Base-by-base conservation (phyloP, 73 alveolate species). In the Paramecium sonneborni region DNA sequence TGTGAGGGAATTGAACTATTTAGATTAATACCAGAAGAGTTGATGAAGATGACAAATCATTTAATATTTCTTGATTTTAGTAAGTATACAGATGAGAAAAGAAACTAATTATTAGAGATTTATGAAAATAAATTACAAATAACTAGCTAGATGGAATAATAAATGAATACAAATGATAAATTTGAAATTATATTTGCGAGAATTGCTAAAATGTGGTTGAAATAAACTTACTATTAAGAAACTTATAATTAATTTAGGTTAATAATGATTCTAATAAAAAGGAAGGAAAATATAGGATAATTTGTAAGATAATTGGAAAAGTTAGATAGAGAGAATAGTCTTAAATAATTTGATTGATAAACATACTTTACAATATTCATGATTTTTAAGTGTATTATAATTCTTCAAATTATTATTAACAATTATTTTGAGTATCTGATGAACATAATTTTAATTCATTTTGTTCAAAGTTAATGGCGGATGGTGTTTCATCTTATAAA, bases 1-100 rank as follows among this genome's bases (percentile, higher is more conserved):
- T 62, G 84, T 7, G 84, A 62, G 12, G 84, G 84, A 12, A 62
- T 62, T 11, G 84, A 62, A 62, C 20, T 62, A 4, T 32, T 4
- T 30, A 26, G 24, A 3, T 14, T 62, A 30, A 26, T 26, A 62
- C 43, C 46, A 26, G 44, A 62, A 12, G 44, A 62, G 11, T 32
- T 62, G 14, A 12, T 10, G 0, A 11, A 26, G 12, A 1, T 62
- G 24, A 62, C 20, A 32, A 26, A 12, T 24, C 12, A 26, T 62
- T 12, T 62, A 62, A 14, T 62, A 62, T 62, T 62, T 62, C 84
- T 62, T 3, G 84, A 62, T 62, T 62, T 62, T 62, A 62, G 84
- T 3, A 62, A 62, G 24, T 26, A 30, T 30, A 26, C 48, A 12
- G 14, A 11, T 30, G 14, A 26, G 39, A 62, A 32, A 62, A 62